Evolutionary conservation across 2,329 filamentous ascomycete species (phyloP), one percentile per base, ranked within the genome.

Genomic region (Chalaropsis thielavioides): DNA sequence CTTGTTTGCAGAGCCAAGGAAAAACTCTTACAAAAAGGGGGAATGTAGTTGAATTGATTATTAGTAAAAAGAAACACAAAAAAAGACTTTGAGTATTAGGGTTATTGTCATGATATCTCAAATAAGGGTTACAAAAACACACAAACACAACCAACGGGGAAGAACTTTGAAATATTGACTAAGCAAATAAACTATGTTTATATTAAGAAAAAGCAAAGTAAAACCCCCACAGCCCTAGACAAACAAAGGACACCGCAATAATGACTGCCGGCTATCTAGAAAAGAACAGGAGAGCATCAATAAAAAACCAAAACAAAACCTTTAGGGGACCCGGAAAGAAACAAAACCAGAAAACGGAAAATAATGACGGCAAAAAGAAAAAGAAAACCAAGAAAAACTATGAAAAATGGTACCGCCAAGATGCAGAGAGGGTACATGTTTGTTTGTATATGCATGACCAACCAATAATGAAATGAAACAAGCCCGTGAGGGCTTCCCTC

Each of bases 391-490:
- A 56, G 27, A 41, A 10, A 61, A 61, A 43, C 35, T 61, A 17
- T 61, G 35, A 41, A 40, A 43, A 43, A 61, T 58, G 51, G 51
- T 58, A 58, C 51, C 24, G 27, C 10, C 24, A 58, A 58, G 15
- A 58, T 58, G 51, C 40, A 46, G 22, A 46, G 51, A 15, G 24
- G 27, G 51, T n/a, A 38, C 51, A 58, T 58, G 51, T 24, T 24
- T 51, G n/a, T n/a, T n/a, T n/a, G n/a, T n/a, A n/a, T n/a, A n/a
- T 49, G 51, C 38, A 61, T 10, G 24, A 35, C 40, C 19, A 22
- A 22, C 15, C 8, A 65, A 62, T 19, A 8, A 41, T 31, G 17
- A 63, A 44, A 61, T 6, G 60, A 59, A n/a, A 64, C n/a, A 56
- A 51, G 24, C 27, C 51, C 24, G 51, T 10, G 51, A 7, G 27